Evolutionary conservation across 768 basidiomycete species (phyloP), one percentile per base, ranked within the genome.

Genomic region (Leucocoprinus sp.): DNA sequence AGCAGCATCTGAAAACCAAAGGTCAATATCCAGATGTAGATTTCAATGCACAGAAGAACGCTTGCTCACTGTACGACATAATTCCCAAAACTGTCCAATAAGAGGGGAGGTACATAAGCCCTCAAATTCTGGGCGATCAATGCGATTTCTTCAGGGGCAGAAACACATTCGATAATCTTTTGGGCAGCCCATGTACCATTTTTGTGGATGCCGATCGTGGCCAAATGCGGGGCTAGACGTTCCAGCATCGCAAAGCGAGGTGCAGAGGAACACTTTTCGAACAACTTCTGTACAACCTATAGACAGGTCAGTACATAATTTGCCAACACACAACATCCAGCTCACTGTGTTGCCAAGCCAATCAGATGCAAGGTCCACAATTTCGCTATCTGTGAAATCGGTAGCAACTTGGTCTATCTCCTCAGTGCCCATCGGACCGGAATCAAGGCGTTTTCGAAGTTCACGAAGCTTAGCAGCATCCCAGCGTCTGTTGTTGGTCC

Each of bases 121-220:
- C 88, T 72, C 49, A 99, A 65, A 59, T 95, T 87, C 60, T 85
- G 82, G 36, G 88, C 80, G 56, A 99, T 82, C 31, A 95, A 64
- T 5, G 72, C 72, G 44, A 93, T 76, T 61, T 99, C 96, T 44
- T 96, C 92, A 14, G 86, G 81, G 24, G 75, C 82, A 46, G 82
- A 78, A 35, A 93, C 88, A 51, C 92, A 95, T 66, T 97, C 93
- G 48, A 98, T 98, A 59, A 96, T 92, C 74, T 97, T 98, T 65
- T 99, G 96, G 2, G 93, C 93, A 2, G 95, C 95, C 96, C 96
- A 98, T 0, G 96, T 99, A 22, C 96, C 96, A 54, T 99, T 98
- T 72, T 98, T 98, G 72, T 99, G 96, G 45, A 95, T 93, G 21
- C 96, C 96, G 52, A 98, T 96, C 80, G 90, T 89, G 18, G 95